These are phyloP conservation scores for Saccharomyces hybrid DNA, from an alignment of 1,139 yeast genomes.

Conservation along the genomic window DNA sequence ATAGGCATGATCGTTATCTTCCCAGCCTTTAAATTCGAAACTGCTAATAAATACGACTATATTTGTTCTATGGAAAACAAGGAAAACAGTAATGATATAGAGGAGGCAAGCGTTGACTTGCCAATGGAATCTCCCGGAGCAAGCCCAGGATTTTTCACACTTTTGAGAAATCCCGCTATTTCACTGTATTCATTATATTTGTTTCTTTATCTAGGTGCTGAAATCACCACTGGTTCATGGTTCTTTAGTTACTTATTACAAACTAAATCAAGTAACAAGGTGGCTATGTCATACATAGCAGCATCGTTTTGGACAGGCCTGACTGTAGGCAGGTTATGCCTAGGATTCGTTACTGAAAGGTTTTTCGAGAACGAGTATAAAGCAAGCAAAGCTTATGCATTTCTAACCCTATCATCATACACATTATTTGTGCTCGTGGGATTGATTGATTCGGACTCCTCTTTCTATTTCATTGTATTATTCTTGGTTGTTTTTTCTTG, in stretches of 20 bases:
- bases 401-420: constrained; percentile 15
- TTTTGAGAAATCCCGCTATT: constrained; percentile 41
- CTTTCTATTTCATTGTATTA: constrained; percentile 27
- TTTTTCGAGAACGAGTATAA: constrained; percentile 42
- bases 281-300: constrained; percentile 50
- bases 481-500: constrained; percentile 40
- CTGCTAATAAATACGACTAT: constrained; percentile 48
- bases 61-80: constrained; percentile 17
- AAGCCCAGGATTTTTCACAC: constrained; percentile 20
- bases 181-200: constrained; percentile 44
- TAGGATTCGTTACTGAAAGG: constrained; percentile 57
- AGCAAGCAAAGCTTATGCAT: constrained; percentile 41
- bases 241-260: constrained; percentile 49
- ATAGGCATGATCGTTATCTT: constrained; percentile 17
- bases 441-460: constrained; percentile 12
- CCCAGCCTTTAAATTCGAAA: constrained; percentile 44
- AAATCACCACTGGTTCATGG: constrained; percentile 67
- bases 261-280: constrained; percentile 41
- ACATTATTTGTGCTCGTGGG: constrained; percentile 24
- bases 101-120: constrained; percentile 9
- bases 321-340: constrained; percentile 50
- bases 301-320: constrained; percentile 61
- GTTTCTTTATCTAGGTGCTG: constrained; percentile 61
- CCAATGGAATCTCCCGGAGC: background rate
- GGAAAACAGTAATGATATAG: constrained; percentile 21